Conservation (phyloP, 441 rosid genomes). For the Eugenia klotzschiana region DNA sequence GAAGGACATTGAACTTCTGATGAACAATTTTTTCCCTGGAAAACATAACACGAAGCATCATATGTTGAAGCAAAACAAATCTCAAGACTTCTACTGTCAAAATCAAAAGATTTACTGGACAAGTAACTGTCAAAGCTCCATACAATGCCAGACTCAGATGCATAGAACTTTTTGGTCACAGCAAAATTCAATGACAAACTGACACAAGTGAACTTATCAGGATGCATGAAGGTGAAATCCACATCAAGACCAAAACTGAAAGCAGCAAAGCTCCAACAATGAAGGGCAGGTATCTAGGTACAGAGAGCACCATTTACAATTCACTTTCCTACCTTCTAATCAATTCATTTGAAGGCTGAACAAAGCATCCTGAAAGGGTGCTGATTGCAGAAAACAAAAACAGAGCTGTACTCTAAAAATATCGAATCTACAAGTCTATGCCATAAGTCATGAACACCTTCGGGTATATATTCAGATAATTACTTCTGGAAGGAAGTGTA, state of each 20-base stretch:
- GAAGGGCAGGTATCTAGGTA: neutral
- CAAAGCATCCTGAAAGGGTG: neutral
- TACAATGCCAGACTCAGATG: neutral
- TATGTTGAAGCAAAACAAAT: slow-evolving; percentile 6
- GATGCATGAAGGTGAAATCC: neutral
- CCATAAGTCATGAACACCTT: neutral
- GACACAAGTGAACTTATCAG: neutral
- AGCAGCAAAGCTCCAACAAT: neutral
- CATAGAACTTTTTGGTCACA: neutral
- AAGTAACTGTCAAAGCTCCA: neutral
- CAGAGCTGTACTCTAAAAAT: neutral
- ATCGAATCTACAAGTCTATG: neutral
- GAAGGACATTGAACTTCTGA: slow-evolving; percentile 76
- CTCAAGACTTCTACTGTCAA: neutral
- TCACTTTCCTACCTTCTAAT: neutral
- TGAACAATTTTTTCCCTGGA: slow-evolving; percentile 84
- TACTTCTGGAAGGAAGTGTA: neutral
- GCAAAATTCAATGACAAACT: neutral
- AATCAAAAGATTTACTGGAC: neutral
- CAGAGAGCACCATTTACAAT: neutral
- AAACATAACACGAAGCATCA: slow-evolving; percentile 6
- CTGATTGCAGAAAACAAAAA: neutral
- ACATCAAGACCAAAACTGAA: neutral
- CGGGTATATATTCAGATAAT: neutral
- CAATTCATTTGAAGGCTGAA: neutral